phyloP scores from a whole-genome alignment of 2,329 filamentous ascomycete genomes.

The Akanthomyces muscarius region DNA sequence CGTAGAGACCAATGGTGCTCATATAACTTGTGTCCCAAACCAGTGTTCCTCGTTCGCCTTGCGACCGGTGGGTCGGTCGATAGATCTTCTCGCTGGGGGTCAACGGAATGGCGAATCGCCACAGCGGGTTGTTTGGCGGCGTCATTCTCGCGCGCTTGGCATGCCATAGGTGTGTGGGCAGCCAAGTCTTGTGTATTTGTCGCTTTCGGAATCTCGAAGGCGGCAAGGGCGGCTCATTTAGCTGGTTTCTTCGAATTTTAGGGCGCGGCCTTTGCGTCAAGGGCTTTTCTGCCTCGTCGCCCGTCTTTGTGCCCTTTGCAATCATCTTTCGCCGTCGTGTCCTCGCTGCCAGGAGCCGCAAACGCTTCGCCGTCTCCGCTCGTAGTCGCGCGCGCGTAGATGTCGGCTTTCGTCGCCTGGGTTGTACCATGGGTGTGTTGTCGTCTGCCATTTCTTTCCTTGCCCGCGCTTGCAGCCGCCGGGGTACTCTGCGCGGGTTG shows the following conservation, averaged over 20 bases:
- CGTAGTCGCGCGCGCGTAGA: conserved; percentile 59
- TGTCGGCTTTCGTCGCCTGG: conserved; percentile 57
- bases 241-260: conserved; percentile 65
- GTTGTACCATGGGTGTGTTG: conserved; percentile 78
- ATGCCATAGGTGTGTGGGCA: conserved; percentile 92
- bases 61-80: conserved; percentile 77
- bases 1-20: conserved; percentile 77
- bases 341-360: conserved; percentile 59
- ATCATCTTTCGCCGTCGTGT: conserved; percentile 36
- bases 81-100: conserved; percentile 89
- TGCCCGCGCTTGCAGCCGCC: conserved; percentile 66
- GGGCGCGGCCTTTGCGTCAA: conserved; percentile 41
- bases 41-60: conserved; percentile 69
- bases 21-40: conserved; percentile 95
- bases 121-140: conserved; percentile 70
- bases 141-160: conserved; percentile 91
- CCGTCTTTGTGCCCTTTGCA: conserved; percentile 21
- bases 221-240: conserved; percentile 56
- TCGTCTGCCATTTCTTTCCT: conserved; percentile 76
- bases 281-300: conserved; percentile 18
- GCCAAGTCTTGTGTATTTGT: conserved; percentile 84
- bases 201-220: conserved; percentile 75
- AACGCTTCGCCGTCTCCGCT: conserved; percentile 69
- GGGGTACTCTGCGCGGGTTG: conserved; percentile 86
- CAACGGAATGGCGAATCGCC: conserved; percentile 82